Conservation (phyloP, 768 basidiomycete genomes). For the Chalciporus sphaerocephalus region DNA sequence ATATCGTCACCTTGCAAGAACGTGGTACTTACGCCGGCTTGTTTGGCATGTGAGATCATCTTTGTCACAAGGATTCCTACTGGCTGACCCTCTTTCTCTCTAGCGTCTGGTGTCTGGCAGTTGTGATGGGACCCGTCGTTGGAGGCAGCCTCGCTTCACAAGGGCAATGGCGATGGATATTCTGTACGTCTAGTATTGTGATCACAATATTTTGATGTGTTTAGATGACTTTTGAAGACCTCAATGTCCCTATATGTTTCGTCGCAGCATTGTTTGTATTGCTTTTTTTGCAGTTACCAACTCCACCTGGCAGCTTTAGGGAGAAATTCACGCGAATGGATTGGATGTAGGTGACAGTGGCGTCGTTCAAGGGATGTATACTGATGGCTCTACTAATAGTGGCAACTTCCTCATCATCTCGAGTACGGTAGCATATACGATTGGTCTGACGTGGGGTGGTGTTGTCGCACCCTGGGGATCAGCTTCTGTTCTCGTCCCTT, state of each 20-base stretch:
- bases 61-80: no score
- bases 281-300: slow-evolving; percentile 31
- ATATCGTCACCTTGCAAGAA: no score
- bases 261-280: slow-evolving; percentile 22
- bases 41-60: no score
- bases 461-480: no score
- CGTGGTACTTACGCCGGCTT: no score
- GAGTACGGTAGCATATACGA: slow-evolving; percentile 28
- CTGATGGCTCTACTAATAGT: slow-evolving; percentile 16
- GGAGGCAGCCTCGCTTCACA: slow-evolving; percentile 33
- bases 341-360: slow-evolving; percentile 29
- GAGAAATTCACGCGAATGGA: slow-evolving; percentile 37
- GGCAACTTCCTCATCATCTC: slow-evolving; percentile 34
- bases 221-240: slow-evolving; percentile 27
- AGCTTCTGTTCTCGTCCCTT: slow-evolving; percentile 38
- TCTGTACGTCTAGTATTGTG: slow-evolving; percentile 26
- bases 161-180: slow-evolving; percentile 40
- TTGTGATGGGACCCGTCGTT: slow-evolving; percentile 33
- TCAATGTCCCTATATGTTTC: slow-evolving; percentile 37
- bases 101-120: slow-evolving; percentile 35
- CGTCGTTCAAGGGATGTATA: neutral
- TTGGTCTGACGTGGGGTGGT: no score
- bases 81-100: no score
- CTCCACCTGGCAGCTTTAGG: slow-evolving; percentile 29
- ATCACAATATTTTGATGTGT: no score